A percentile compares a stretch with the other conserved stretches of the same genome.
Conservation (phyloP, 2,329 filamentous ascomycete genomes). For the Aspergillus sergii region DNA sequence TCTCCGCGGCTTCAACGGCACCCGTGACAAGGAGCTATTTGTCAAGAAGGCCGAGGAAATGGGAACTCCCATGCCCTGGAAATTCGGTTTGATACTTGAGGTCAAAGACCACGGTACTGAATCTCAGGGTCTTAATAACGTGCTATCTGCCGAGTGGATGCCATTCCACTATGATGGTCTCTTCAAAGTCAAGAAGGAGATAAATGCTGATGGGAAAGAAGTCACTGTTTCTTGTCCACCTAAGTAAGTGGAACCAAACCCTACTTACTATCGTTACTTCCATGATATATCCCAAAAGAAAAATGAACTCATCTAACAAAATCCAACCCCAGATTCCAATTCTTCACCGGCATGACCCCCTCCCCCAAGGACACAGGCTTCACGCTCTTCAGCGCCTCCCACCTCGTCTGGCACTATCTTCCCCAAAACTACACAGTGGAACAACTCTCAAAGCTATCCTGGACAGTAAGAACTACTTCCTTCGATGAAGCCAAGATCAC, state of each 20-base stretch:
- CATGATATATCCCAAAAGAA: background rate
- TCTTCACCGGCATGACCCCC: slow-evolving; percentile 30
- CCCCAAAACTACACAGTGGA: slow-evolving; percentile 41
- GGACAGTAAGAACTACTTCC: slow-evolving; percentile 53
- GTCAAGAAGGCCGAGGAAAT: slow-evolving; percentile 5
- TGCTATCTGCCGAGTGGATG: slow-evolving; percentile 7
- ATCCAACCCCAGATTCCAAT: background rate
- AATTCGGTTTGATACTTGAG: slow-evolving; percentile 6
- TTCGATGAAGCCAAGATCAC: slow-evolving; percentile 51
- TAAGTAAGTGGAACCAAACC: background rate
- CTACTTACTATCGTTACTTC: background rate
- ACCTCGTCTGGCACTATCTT: slow-evolving; percentile 53
- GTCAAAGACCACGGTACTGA: slow-evolving; percentile 6
- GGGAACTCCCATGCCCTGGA: slow-evolving; percentile 2
- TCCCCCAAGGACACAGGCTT: slow-evolving; percentile 56
- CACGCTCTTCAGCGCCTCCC: slow-evolving; percentile 58
- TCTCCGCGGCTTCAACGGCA: slow-evolving; percentile 4
- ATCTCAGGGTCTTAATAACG: slow-evolving; percentile 1
- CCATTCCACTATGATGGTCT: slow-evolving; percentile 6
- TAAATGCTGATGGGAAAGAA: background rate
- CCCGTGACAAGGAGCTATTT: background rate
- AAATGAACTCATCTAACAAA: background rate
- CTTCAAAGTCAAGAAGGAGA: slow-evolving; percentile 5
- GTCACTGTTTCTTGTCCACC: background rate
- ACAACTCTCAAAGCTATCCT: slow-evolving; percentile 46